Base-by-base conservation (phyloP, 768 basidiomycete species). In the Naganishia onofrii region DNA sequence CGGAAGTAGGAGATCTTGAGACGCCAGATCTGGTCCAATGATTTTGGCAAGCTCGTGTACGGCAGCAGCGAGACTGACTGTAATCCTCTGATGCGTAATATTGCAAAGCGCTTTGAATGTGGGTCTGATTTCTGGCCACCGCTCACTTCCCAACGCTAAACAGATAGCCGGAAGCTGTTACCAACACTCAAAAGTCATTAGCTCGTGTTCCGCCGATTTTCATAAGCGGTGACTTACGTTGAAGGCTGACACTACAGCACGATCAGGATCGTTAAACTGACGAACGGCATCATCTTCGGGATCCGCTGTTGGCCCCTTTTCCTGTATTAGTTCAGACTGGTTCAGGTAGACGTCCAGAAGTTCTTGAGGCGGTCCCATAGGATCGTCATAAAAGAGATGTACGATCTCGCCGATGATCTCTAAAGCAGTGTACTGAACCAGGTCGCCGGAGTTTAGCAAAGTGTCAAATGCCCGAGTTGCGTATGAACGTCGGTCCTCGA, bases 81-180 rank as follows among this genome's bases (percentile, higher is more conserved):
- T 86, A 28, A 95, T 88, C 70, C 89, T 88, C 48, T 83, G 78
- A 9, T 85, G 84, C 21, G 82, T 83, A 75, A 88, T 85, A n/a
- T 84, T 81, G 31, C 89, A 84, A 21, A 98, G 84, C 10, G 84
- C 81, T 23, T 85, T 79, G 81, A 94, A 94, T 53, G 86, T 82
- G 3, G 85, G 84, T 23, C 89, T 86, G 28, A 98, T 81, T 69
- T 89, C 36, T 67, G 74, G 74, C 95, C 95, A 98, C 54, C 90
- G 85, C 0, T 82, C 80, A 15, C 82, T 82, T 4, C 95, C 95
- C 31, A 96, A 83, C 0, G 93, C 90, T 6, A 93, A 84, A 3
- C 88, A 87, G 9, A 97, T 90, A 7, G 93, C 94, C 28, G 95
- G 95, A 76, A 90, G 90, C 81, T 96, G 92, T 82, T 92, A 93